Percentiles rank a stretch among this genome's conserved stretches.
Conservation (phyloP, 2,329 filamentous ascomycete genomes). For the Didymella exigua region DNA sequence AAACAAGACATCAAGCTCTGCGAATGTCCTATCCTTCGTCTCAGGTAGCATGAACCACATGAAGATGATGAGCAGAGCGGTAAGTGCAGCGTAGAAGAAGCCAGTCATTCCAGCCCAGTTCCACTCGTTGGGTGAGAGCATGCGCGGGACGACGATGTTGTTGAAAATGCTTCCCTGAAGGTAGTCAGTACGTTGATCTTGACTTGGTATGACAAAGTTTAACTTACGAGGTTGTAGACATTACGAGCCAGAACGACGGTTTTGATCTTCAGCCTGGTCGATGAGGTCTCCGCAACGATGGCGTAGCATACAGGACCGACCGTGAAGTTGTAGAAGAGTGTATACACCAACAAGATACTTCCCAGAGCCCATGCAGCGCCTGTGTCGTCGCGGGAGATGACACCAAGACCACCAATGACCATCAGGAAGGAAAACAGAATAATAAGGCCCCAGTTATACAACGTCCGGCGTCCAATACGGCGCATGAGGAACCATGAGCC, state of each 20-base stretch:
- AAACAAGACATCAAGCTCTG: constrained; percentile 50
- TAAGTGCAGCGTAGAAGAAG: constrained; percentile 84
- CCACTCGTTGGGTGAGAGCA: constrained; percentile 63
- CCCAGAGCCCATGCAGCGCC: constrained; percentile 51
- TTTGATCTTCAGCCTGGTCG: constrained; percentile 83
- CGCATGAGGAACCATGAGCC: constrained; percentile 73
- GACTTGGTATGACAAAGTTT: constrained; percentile 81
- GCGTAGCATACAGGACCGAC: constrained; percentile 90
- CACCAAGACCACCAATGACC: constrained; percentile 78
- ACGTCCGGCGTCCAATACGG: constrained; percentile 35
- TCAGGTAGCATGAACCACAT: constrained; percentile 62
- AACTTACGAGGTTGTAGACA: constrained; percentile 65
- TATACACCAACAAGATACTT: constrained; percentile 35
- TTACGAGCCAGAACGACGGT: constrained; percentile 84
- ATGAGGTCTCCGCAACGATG: constrained; percentile 80
- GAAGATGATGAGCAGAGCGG: constrained; percentile 67
- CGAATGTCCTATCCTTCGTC: constrained; percentile 46
- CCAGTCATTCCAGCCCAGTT: constrained; percentile 75
- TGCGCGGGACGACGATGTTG: constrained; percentile 72
- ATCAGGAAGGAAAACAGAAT: constrained; percentile 34
- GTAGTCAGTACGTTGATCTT: constrained; percentile 57
- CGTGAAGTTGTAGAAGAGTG: constrained; percentile 79
- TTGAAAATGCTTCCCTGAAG: constrained; percentile 63
- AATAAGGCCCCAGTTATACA: constrained; percentile 8
- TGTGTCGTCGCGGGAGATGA: constrained; percentile 54